phyloP scores from a whole-genome alignment of 2,329 filamentous ascomycete species.

The Clonostachys byssicola region DNA sequence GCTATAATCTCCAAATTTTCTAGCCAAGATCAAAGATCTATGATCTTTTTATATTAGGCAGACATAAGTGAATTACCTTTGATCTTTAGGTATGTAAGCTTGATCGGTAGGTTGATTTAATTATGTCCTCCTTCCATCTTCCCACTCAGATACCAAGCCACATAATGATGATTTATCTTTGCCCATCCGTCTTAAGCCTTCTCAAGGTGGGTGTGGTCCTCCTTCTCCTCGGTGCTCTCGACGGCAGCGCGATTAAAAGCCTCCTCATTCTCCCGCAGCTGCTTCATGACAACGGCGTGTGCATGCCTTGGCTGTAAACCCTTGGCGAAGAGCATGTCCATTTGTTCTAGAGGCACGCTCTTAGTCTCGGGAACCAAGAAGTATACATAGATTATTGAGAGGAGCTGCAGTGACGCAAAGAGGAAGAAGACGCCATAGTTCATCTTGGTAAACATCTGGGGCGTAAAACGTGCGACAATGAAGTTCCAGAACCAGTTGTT shows the following conservation, averaged over 20 bases:
- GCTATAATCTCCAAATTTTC: too few species aligned
- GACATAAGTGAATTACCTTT: too few species aligned
- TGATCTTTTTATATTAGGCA: too few species aligned
- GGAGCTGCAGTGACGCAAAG: constrained; percentile 44
- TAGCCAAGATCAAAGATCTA: too few species aligned
- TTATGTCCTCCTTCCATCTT: too few species aligned
- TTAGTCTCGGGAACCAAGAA: constrained; percentile 50
- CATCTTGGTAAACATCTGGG: constrained; percentile 38
- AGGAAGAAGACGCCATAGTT: constrained; percentile 51
- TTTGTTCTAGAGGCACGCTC: constrained; percentile 43
- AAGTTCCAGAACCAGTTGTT: constrained; percentile 57
- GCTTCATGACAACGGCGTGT: background rate
- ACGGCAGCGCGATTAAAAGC: background rate
- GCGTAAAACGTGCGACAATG: constrained; percentile 48
- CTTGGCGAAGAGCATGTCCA: constrained; percentile 39
- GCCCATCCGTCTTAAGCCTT: background rate
- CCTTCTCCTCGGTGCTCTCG: background rate
- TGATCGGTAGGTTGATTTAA: too few species aligned
- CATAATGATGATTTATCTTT: too few species aligned
- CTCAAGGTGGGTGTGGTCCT: background rate
- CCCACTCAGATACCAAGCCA: too few species aligned
- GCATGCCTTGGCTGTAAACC: background rate
- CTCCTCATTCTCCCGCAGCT: background rate
- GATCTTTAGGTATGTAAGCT: too few species aligned
- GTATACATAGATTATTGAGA: constrained; percentile 41